Evolutionary conservation across 768 basidiomycete species (phyloP), one percentile per base, ranked within the genome.

Genomic region (Wakefieldia striispora): DNA sequence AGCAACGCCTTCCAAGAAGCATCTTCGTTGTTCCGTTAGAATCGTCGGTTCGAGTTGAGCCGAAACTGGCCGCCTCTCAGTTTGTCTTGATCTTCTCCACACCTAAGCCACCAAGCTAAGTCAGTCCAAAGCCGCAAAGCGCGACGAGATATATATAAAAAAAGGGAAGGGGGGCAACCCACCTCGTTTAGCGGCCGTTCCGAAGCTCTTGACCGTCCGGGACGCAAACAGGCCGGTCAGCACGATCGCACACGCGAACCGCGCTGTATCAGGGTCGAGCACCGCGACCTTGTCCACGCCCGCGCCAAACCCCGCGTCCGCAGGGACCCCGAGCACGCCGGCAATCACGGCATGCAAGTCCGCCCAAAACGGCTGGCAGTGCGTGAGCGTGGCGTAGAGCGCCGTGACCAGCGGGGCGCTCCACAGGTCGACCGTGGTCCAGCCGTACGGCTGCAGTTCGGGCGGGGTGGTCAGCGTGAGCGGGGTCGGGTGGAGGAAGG

Each of bases 361-460:
- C 1, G 77, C 80, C 85, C 84, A 94, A 66, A 88, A 87, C 0
- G 91, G 88, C 63, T 95, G 91, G 2, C 88, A 84, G 54, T 93
- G 90, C 9, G 91, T 93, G 44, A 94, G 76, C 49, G 84, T 78
- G 45, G 92, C 84, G 62, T 90, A 94, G 10, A 94, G 63, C 1
- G 75, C 87, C 11, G 91, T 91, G 58, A 84, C 71, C 56, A 84
- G 69, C 7, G 91, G 84, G 9, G 93, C 91, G 66, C 81, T 81
- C 92, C 93, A 95, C 26, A 93, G 66, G 63, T 95, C 94, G 0
- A 82, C 78, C 20, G 83, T 81, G 37, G 83, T 86, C 93, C 93
- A 95, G 12, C 94, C 94, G 49, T 86, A 86, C 0, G 89, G 78
- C 45, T 75, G 75, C 8, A 97, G 76, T 64, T 95, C 93, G 0